These are phyloP conservation scores for Neoboletus subvelutipes DNA, from an alignment of 768 basidiomycete species.

Conservation along the genomic window DNA sequence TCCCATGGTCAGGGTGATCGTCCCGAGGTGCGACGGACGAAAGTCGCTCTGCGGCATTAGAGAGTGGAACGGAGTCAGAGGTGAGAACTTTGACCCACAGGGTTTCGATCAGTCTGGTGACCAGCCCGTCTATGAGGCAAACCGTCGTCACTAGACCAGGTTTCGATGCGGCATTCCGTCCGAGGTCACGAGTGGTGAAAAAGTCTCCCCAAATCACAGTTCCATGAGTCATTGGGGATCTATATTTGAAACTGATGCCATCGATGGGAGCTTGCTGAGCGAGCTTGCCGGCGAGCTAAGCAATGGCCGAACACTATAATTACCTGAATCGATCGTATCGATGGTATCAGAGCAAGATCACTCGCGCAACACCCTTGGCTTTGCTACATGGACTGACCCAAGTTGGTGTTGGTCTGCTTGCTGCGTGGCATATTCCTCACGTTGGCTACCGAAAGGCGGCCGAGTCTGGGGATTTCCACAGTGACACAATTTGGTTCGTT, in stretches of 20 bases:
- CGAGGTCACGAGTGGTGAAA: background rate
- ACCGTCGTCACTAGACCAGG: too few species aligned
- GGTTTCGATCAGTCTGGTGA: too few species aligned
- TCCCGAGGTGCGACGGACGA: background rate
- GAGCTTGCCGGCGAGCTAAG: background rate
- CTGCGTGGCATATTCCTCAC: background rate
- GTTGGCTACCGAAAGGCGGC: background rate
- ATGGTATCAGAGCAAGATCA: background rate
- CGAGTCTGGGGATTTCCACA: too few species aligned
- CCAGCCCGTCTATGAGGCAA: too few species aligned
- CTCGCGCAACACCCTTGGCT: background rate
- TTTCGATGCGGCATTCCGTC: background rate
- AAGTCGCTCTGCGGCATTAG: conserved; percentile 10
- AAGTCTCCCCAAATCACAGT: background rate
- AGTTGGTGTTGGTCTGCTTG: background rate
- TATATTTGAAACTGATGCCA: conserved; percentile 11
- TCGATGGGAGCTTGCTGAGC: conserved; percentile 3
- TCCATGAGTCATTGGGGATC: conserved; percentile 2
- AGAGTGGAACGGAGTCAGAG: conserved; percentile 1
- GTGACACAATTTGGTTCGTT: background rate
- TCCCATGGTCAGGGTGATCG: conserved; percentile 21
- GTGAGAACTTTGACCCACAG: background rate
- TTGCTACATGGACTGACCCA: background rate
- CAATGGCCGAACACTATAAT: background rate
- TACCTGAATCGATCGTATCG: background rate